Base-by-base conservation (phyloP, 2,329 filamentous ascomycete species). In the Plenodomus biglobosus region DNA sequence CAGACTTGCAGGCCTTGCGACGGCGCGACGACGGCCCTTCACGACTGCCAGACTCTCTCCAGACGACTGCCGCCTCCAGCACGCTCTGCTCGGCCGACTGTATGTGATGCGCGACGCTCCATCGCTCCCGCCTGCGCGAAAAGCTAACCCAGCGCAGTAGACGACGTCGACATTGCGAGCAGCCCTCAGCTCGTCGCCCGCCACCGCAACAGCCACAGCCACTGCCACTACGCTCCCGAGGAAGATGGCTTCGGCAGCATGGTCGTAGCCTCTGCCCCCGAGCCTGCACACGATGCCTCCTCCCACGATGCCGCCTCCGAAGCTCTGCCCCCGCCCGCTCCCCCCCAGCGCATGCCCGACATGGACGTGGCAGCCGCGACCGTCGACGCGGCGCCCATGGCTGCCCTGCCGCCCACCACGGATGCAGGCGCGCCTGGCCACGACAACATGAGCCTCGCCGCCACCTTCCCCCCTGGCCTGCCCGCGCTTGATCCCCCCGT, bases 241-340 rank as follows among this genome's bases (percentile, higher is more conserved):
- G 53, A 64, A 58, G 22, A 69, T 67, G 64, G 59, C 61, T 53
- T 42, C 62, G 55, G 52, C 65, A 64, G 55, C 56, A 70, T 68
- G 65, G 56, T 62, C 52, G 59, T 63, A 64, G 63, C 46, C 57
- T 44, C 55, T 42, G 37, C 59, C 52, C 45, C 55, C 55, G 49
- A 50, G 48, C 56, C 52, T 36, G 46, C 49, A 48, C 51, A 61
- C 41, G 44, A 61, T 61, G 61, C 40, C 58, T 22, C 46, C 53
- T 35, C 59, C 55, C 56, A 60, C 49, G 45, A 66, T 67, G 65
- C 51, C 55, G 38, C 55, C 48, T 40, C 38, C 62, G 51, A 52
- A 57, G 50, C 50, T 44, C 39, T 34, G 39, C 27, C 44, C 53
- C 43, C 44, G 50, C 50, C 55, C 52, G 45, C 53, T 44, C 46